These are phyloP conservation scores for Tolypocladium nubicola DNA, from an alignment of 2,329 filamentous ascomycete genomes.

Conservation along the genomic window DNA sequence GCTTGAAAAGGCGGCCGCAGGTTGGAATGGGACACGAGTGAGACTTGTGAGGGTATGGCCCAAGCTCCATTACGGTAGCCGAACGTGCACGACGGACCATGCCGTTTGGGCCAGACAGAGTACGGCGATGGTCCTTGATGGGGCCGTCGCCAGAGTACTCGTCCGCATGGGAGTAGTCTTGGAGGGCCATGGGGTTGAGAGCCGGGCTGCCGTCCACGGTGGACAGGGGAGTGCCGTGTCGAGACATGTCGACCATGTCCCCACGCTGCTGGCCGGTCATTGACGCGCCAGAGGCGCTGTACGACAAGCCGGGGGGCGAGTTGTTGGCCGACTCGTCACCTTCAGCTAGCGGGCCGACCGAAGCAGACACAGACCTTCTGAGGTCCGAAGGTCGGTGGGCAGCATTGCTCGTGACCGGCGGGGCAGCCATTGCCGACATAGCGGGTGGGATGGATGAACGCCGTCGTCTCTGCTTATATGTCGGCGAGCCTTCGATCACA, in stretches of 20 bases:
- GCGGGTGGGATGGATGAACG: conserved; percentile 85
- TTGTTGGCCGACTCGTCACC: conserved; percentile 69
- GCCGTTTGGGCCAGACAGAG: conserved; percentile 61
- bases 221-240: conserved; percentile 82
- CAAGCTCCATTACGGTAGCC: conserved; percentile 92
- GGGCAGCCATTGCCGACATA: conserved; percentile 57
- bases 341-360: conserved; percentile 72
- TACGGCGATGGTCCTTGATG: conserved; percentile 43
- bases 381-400: conserved; percentile 81
- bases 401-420: conserved; percentile 50
- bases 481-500: conserved; percentile 94
- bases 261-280: conserved; percentile 58
- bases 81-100: conserved; percentile 85
- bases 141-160: conserved; percentile 46
- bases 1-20: conserved; percentile 95
- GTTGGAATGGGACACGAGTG: conserved; percentile 99
- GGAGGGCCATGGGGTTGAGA: conserved; percentile 58
- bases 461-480: conserved; percentile 93
- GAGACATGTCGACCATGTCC: conserved; percentile 72
- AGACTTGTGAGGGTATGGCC: conserved; percentile 93
- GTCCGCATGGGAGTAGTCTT: conserved; percentile 57
- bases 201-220: conserved; percentile 74
- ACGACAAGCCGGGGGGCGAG: conserved; percentile 67
- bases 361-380: conserved; percentile 79
- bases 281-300: conserved; percentile 58